A percentile compares a stretch with the other conserved stretches of the same genome.
phyloP scores from a whole-genome alignment of 306 rosid species.

The Phaseolus lunatus region DNA sequence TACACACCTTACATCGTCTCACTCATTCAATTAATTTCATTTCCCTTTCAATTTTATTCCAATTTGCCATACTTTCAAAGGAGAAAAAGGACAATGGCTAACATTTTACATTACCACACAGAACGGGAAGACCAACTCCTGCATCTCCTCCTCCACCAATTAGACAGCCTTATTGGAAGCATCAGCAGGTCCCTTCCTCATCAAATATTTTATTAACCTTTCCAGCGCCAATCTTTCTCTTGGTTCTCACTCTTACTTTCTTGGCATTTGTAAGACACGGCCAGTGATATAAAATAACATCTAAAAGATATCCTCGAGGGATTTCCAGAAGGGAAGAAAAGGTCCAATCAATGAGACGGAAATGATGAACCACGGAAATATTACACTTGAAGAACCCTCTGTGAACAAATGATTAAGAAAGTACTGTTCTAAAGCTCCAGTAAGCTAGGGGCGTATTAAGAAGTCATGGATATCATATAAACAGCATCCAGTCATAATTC shows the following conservation, averaged over 20 bases:
- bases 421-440: constrained; percentile 30
- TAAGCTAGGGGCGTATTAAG: neutral
- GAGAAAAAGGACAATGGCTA: neutral
- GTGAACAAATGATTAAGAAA: constrained; percentile 33
- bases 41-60: neutral
- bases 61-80: constrained; percentile 3
- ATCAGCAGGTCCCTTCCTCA: constrained; percentile 51
- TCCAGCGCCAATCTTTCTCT: constrained; percentile 46
- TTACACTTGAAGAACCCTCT: constrained; percentile 2
- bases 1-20: constrained; percentile 25
- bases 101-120: constrained; percentile 46
- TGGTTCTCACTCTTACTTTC: constrained; percentile 35
- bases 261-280: constrained; percentile 22
- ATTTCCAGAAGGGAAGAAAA: neutral
- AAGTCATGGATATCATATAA: neutral
- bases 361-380: constrained; percentile 5
- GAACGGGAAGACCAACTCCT: constrained; percentile 42
- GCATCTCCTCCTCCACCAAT: constrained; percentile 49
- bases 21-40: neutral
- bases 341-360: constrained; percentile 1
- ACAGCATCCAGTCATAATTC: constrained; percentile 5
- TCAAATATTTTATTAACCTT: constrained; percentile 56
- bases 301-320: constrained; percentile 19
- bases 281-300: constrained; percentile 23
- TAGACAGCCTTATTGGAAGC: constrained; percentile 47